A percentile compares a stretch with the other conserved stretches of the same genome.
These are phyloP conservation scores for Cyclostephanos tholiformis DNA, from an alignment of 108 stramenopile genomes.

Conservation along the genomic window DNA sequence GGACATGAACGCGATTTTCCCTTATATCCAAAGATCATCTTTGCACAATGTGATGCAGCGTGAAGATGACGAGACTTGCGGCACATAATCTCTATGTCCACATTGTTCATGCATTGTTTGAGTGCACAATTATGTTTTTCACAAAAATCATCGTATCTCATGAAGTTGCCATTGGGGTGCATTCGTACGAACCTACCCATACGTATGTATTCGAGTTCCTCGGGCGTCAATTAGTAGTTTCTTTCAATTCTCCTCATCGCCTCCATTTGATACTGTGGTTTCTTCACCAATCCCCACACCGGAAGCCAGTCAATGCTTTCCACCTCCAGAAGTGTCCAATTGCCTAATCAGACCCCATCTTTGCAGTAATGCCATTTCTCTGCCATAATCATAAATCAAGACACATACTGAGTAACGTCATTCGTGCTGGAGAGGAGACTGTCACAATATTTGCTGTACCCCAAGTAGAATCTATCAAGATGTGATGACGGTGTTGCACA, in stretches of 20 bases:
- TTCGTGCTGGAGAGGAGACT: neutral
- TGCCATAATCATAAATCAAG: neutral
- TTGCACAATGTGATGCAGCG: neutral
- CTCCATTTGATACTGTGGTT: slow-evolving; percentile 1
- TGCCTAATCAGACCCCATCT: neutral
- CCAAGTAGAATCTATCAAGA: neutral
- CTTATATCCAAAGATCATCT: neutral
- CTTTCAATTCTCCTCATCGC: neutral
- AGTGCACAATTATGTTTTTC: no score
- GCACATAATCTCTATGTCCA: neutral
- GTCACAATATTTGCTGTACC: neutral
- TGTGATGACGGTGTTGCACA: neutral
- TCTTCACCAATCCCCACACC: neutral
- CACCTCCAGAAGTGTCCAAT: neutral
- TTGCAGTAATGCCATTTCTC: neutral
- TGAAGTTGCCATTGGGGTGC: no score
- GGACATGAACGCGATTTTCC: neutral
- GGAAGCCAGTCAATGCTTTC: neutral
- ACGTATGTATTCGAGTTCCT: neutral
- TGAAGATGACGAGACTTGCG: neutral
- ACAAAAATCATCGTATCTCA: no score
- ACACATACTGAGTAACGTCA: neutral
- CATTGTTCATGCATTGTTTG: neutral
- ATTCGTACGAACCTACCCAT: neutral
- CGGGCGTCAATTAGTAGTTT: neutral